A percentile compares a stretch with the other conserved stretches of the same genome.
Evolutionary conservation across 257 asterid genomes (phyloP).

Genomic region (Jacaranda mimosifolia): DNA sequence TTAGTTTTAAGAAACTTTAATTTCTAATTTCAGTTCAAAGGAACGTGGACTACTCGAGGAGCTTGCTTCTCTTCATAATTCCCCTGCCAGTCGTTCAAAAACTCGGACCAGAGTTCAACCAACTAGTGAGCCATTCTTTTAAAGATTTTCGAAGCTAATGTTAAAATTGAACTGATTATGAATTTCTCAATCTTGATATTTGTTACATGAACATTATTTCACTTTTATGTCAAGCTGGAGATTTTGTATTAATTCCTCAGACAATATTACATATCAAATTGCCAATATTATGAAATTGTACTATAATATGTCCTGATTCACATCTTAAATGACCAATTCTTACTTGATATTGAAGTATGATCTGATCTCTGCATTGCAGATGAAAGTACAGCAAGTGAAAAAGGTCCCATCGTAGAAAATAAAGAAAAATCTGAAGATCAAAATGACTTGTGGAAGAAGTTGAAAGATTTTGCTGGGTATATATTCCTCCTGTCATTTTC

Average conservation of each 20-base stretch:
- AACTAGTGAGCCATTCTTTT: conserved; percentile 58
- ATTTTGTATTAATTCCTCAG: background rate
- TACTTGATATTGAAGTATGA: conserved; percentile 10
- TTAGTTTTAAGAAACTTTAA: conserved; percentile 24
- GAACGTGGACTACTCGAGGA: conserved; percentile 94
- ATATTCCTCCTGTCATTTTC: conserved; percentile 24
- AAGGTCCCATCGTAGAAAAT: conserved; percentile 45
- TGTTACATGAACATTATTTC: background rate
- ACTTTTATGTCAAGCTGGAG: conserved; percentile 22
- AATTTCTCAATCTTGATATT: background rate
- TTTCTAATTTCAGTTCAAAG: conserved; percentile 57
- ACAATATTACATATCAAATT: background rate
- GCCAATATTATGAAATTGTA: background rate
- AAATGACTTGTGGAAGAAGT: conserved; percentile 70
- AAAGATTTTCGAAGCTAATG: background rate
- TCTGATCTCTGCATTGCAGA: conserved; percentile 51
- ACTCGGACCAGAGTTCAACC: conserved; percentile 70
- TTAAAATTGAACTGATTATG: conserved; percentile 18
- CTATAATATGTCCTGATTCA: background rate
- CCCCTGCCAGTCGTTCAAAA: conserved; percentile 65
- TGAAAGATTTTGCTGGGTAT: conserved; percentile 92
- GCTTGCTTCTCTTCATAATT: conserved; percentile 71
- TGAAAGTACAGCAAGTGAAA: conserved; percentile 53
- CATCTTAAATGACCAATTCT: background rate
- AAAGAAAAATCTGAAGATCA: conserved; percentile 63